Base-by-base conservation (phyloP, 225 moss, liverwort and hornwort genomes). In the Antitrichia curtipendula region DNA sequence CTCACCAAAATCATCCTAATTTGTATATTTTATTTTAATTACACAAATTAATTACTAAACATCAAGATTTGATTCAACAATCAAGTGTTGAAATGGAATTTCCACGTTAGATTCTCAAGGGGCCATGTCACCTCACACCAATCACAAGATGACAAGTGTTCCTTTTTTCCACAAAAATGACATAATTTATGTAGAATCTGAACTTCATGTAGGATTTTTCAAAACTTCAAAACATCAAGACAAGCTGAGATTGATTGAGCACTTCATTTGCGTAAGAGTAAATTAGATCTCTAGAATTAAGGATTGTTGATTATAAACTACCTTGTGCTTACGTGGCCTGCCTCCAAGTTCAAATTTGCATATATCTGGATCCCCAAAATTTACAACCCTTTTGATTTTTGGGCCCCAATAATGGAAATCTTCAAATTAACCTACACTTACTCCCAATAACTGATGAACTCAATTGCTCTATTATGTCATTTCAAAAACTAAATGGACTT, bases 41-140 rank as follows among this genome's bases (percentile, higher is more conserved):
- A 49, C 2, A 31, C 1, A 72, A 0, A 45, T 43, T 2, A 16
- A 1, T 63, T 18, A 31, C 2, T 1, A 1, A 20, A 34, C 3
- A 2, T 7, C 1, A 65, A 65, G 20, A 20, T 65, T 3, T 10
- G 2, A 10, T 10, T 69, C 0, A 3, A 0, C 10, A 43, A 6
- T 28, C 0, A 28, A 0, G 28, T 25, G 9, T 3, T 0, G 2
- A 41, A 70, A 70, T 70, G 15, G 8, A 41, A 41, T 25, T 16
- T 23, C 8, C 8, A 41, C 1, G 1, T 71, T 9, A 16, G 0
- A 6, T 71, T 43, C 7, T 66, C 7, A 60, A 1, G 10, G 3
- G 9, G 5, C 43, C 43, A 71, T 2, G 1, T 43, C 28, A 43
- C 9, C 25, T 16, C 6, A 3, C 3, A 43, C 7, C 27, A 8